phyloP scores from a whole-genome alignment of 2,329 filamentous ascomycete genomes.

The Trichoderma sp. region DNA sequence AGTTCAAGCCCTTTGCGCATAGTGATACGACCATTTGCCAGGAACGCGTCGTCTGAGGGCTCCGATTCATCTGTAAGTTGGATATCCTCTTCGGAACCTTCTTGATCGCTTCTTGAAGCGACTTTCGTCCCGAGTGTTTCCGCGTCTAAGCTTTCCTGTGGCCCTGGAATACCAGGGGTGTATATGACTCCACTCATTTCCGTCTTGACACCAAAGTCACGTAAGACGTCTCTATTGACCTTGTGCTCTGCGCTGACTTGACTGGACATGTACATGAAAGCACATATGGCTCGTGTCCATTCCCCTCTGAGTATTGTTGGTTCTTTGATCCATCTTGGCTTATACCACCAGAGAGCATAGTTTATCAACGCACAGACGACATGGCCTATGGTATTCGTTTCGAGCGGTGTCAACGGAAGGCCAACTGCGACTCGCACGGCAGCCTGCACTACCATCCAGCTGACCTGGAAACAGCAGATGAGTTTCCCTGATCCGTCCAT shows the following conservation, averaged over 20 bases:
- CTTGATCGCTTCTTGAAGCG: not conserved
- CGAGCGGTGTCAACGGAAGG: conserved; percentile 36
- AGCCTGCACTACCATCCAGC: conserved; percentile 38
- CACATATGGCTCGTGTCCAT: conserved; percentile 9
- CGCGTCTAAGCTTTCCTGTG: not conserved
- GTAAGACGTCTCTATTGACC: conserved; percentile 6
- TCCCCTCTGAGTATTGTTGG: conserved; percentile 16
- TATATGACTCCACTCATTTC: conserved; percentile 4
- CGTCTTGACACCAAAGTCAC: conserved; percentile 19
- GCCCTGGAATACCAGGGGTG: not conserved
- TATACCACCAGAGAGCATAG: conserved; percentile 34
- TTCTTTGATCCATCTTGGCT: conserved; percentile 27
- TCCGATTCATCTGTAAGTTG: not conserved
- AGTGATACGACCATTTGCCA: not conserved
- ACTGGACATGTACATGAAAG: conserved; percentile 20
- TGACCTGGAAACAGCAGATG: conserved; percentile 36
- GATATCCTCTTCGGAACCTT: not conserved
- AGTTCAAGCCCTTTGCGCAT: not conserved
- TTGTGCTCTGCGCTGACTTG: conserved; percentile 17
- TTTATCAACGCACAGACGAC: conserved; percentile 34
- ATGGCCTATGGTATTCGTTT: conserved; percentile 35
- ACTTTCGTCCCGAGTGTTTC: not conserved
- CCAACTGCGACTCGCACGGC: conserved; percentile 30
- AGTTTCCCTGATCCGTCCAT: conserved; percentile 34
- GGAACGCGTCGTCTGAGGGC: not conserved